These are phyloP conservation scores for Candida andamanensis DNA, from an alignment of 805 yeast genomes.

Conservation along the genomic window DNA sequence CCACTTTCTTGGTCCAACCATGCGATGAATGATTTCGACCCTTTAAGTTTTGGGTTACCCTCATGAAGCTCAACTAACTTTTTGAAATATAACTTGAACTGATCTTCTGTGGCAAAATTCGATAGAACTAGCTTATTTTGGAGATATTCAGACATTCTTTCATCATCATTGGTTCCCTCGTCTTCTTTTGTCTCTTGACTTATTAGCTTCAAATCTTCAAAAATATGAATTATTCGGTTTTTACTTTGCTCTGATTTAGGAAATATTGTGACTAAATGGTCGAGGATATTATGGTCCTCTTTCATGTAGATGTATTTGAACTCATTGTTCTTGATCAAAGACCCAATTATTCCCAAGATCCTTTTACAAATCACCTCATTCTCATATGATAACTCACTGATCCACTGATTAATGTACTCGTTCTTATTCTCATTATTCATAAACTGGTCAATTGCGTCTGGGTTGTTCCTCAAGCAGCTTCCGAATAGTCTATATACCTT, in stretches of 20 bases:
- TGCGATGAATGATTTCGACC: constrained; percentile 43
- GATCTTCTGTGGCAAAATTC: constrained; percentile 22
- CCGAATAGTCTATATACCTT: constrained; percentile 56
- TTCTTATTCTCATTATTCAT: constrained; percentile 15
- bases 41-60: constrained; percentile 19
- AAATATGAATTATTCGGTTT: constrained; percentile 39
- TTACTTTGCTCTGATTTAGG: constrained; percentile 26
- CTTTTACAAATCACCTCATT: constrained; percentile 37
- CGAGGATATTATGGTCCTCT: constrained; percentile 16
- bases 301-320: constrained; percentile 29
- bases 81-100: constrained; percentile 37
- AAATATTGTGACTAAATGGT: constrained; percentile 20
- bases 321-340: constrained; percentile 31
- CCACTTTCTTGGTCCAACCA: constrained; percentile 55
- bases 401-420: constrained; percentile 10
- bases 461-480: constrained; percentile 70
- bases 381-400: constrained; percentile 13
- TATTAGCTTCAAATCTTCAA: constrained; percentile 38
- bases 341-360: constrained; percentile 48
- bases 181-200: constrained; percentile 17
- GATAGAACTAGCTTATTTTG: constrained; percentile 27
- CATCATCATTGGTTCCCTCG: constrained; percentile 11
- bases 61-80: constrained; percentile 30
- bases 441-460: constrained; percentile 46
- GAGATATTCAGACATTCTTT: constrained; percentile 25